Percentiles rank a stretch among this genome's conserved stretches.
phyloP scores from a whole-genome alignment of 306 rosid species.

The Trifolium dubium region DNA sequence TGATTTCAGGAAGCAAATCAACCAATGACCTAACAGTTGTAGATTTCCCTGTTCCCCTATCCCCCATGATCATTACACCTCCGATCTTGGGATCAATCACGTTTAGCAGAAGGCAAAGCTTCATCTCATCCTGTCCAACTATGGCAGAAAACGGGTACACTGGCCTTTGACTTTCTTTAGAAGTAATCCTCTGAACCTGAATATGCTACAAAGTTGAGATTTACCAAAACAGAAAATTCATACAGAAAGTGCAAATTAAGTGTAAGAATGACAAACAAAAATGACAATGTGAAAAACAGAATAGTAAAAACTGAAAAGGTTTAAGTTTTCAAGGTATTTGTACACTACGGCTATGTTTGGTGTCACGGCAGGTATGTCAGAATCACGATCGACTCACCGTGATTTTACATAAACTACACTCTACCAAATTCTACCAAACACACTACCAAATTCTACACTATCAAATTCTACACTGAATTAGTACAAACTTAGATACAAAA shows the following conservation, averaged over 20 bases:
- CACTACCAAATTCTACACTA: background rate
- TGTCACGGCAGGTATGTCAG: background rate
- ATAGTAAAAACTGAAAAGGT: background rate
- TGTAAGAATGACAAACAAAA: constrained; percentile 13
- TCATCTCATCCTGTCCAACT: constrained; percentile 99
- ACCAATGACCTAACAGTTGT: constrained; percentile 84
- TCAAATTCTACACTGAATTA: background rate
- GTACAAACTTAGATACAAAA: background rate
- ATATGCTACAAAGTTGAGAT: constrained; percentile 27
- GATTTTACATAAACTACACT: no score
- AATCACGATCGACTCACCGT: no score
- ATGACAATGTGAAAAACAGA: background rate
- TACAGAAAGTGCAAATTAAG: background rate
- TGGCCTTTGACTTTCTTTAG: constrained; percentile 76
- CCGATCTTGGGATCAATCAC: constrained; percentile 96
- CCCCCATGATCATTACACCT: constrained; percentile 99
- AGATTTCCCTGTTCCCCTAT: constrained; percentile 93
- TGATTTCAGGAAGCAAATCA: constrained; percentile 91
- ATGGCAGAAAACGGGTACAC: constrained; percentile 96
- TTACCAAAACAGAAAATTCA: constrained; percentile 2
- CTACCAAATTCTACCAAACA: no score
- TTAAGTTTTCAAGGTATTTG: background rate
- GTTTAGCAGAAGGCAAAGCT: constrained; percentile 84
- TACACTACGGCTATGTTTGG: background rate
- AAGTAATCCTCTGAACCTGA: constrained; percentile 59